Base-by-base conservation (phyloP, 2,329 filamentous ascomycete genomes). In the Endothia cerciana region DNA sequence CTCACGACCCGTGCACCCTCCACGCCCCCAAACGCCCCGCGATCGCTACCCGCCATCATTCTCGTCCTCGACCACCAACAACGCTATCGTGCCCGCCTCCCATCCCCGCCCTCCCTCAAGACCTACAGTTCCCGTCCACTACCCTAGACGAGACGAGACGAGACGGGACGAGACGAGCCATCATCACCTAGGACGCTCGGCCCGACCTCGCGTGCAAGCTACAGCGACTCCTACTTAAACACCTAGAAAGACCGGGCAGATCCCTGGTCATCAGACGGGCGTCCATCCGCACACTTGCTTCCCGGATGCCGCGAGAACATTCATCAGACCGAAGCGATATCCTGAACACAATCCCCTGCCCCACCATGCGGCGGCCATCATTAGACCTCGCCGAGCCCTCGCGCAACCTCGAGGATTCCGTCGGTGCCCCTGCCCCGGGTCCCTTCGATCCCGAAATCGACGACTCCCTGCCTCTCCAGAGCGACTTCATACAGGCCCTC, bases 291-390 rank as follows among this genome's bases (percentile, higher is more conserved):
- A 15, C 5, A 30, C 43, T 8, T 13, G 22, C 4, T 43, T 30
- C n/a, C 40, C 45, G 45, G 15, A 62, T 53, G 22, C 60, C 33
- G 19, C 60, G 17, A n/a, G 7, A 49, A 36, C 17, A 36, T 47
- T 25, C 41, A n/a, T 17, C 43, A 51, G 38, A 62, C 22, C 25
- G 41, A 13, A 60, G 38, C 56, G 47, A 41, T 47, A 25, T n/a
- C 45, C 4, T 57, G 43, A 47, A 81, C 85, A 68, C 84, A 85
- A 6, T 77, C 87, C 1, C 89, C 89, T 69, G 19, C 25, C 58
- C 53, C 43, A 64, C 10, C 56, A 77, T 77, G 74, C 71, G 72
- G 51, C 74, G 73, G 55, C 67, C 74, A 10, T 76, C 75, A 15
- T 58, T 72, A 28, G 72, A 75, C 65, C 67, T 75, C 59, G 69